These are phyloP conservation scores for Stereocaulon alpinum DNA, from an alignment of 495 filamentous ascomycete species.

Conservation along the genomic window DNA sequence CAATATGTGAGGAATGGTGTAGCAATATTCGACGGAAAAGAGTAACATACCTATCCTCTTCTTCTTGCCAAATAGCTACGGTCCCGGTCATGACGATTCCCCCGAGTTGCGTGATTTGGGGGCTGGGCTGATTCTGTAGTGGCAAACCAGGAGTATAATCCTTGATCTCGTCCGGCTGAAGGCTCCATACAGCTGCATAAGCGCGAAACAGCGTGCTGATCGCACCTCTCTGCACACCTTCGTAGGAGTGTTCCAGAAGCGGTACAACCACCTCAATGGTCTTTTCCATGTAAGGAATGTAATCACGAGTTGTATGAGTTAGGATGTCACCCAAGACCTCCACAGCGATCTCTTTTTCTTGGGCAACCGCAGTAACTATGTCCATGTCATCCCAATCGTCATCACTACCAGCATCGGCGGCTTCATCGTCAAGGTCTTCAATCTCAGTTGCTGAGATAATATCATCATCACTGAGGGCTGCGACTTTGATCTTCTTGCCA, in stretches of 20 bases:
- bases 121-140: conserved; percentile 61
- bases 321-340: conserved; percentile 92
- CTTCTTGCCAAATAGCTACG: conserved; percentile 73
- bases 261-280: conserved; percentile 71
- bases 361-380: conserved; percentile 72
- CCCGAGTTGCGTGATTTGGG: conserved; percentile 75
- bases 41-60: conserved; percentile 74
- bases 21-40: conserved; percentile 19
- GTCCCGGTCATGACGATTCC: conserved; percentile 79
- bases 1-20: conserved; percentile 18
- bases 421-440: conserved; percentile 44
- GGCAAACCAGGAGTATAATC: conserved; percentile 90
- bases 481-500: conserved; percentile 77
- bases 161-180: conserved; percentile 67
- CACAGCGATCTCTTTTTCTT: conserved; percentile 95
- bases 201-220: conserved; percentile 86
- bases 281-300: conserved; percentile 82
- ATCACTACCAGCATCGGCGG: conserved; percentile 35
- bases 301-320: conserved; percentile 64
- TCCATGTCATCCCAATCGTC: conserved; percentile 67
- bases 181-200: conserved; percentile 82
- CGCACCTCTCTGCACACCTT: conserved; percentile 85
- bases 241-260: conserved; percentile 78
- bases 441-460: conserved; percentile 42
- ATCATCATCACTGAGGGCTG: conserved; percentile 46